Base-by-base conservation (phyloP, 805 yeast genomes). In the Yarrowia keelungensis region DNA sequence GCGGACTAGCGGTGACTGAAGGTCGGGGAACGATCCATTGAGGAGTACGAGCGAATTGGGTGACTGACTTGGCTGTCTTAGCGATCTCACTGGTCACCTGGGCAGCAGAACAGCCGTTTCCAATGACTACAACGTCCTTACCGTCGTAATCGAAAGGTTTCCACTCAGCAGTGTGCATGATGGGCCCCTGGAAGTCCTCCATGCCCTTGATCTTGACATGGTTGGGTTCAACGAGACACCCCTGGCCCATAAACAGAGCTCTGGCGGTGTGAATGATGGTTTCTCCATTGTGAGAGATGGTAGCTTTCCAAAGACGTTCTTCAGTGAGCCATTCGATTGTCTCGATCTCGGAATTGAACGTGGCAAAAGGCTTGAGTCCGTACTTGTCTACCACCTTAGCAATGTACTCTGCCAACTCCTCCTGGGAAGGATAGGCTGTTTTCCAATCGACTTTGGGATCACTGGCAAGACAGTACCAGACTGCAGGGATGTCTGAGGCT, bases 401-500 rank as follows among this genome's bases (percentile, higher is more conserved):
- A 16, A 71, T 54, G 36, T 69, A 71, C 8, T 49, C 49, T 9
- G 69, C 26, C n/a, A 71, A 47, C 15, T 71, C 72, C n/a, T 46
- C 16, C 26, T 66, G 71, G 14, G 72, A 71, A 12, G 72, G 72
- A 22, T 61, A 62, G 3, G 64, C 16, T 10, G 35, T 14, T 15
- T 54, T 19, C 72, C 72, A 71, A 26, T 70, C 56, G 5, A 69
- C 67, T 54, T 71, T 71, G 46, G 70, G 72, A 11, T 70, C 72
- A 8, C 71, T 68, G n/a, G 72, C 71, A 3, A 71, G 69, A 15
- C 72, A 71, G 49, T 71, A 71, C 67, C 69, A 69, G 16, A 69
- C 59, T 12, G 73, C 73, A 41, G 73, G 73, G 22, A 71, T 70
- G 50, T 71, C 73, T 1, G 65, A 59, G 19, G 73, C 71, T 8